phyloP scores from a whole-genome alignment of 1,139 yeast species.

The Geotrichum australiense region DNA sequence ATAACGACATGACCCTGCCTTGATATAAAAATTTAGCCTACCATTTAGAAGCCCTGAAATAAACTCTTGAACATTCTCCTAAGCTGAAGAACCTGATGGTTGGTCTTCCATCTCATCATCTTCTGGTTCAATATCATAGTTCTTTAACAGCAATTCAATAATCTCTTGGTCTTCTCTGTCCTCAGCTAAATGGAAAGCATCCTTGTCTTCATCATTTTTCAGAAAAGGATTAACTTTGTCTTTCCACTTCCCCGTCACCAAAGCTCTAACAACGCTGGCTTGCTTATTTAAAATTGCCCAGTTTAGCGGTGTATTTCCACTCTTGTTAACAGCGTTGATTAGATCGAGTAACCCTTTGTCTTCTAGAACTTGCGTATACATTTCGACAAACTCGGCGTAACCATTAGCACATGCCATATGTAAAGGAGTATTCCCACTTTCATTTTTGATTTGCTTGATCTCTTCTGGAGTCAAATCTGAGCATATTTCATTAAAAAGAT shows the following conservation, averaged over 20 bases:
- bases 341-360: constrained; percentile 30
- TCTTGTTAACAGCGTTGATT: constrained; percentile 56
- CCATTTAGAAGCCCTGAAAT: too few relatives aligned
- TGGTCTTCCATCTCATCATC: constrained; percentile 37
- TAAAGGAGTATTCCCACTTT: constrained; percentile 61
- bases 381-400: constrained; percentile 60
- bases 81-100: too few relatives aligned
- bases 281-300: constrained; percentile 95
- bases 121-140: constrained; percentile 63
- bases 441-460: constrained; percentile 48
- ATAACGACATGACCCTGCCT: constrained; percentile 31
- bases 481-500: constrained; percentile 61
- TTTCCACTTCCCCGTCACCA: constrained; percentile 44
- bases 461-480: constrained; percentile 26
- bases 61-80: too few relatives aligned
- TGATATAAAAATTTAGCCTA: too few relatives aligned
- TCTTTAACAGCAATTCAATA: constrained; percentile 57
- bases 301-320: constrained; percentile 90
- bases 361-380: constrained; percentile 46
- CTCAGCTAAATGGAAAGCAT: constrained; percentile 85
- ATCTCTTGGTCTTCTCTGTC: constrained; percentile 44
- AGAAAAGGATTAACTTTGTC: constrained; percentile 76
- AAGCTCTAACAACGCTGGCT: constrained; percentile 55
- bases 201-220: constrained; percentile 71
- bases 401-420: constrained; percentile 98